Base-by-base conservation (phyloP, 129 eudicot species). In the Chrysanthemum seticuspe region DNA sequence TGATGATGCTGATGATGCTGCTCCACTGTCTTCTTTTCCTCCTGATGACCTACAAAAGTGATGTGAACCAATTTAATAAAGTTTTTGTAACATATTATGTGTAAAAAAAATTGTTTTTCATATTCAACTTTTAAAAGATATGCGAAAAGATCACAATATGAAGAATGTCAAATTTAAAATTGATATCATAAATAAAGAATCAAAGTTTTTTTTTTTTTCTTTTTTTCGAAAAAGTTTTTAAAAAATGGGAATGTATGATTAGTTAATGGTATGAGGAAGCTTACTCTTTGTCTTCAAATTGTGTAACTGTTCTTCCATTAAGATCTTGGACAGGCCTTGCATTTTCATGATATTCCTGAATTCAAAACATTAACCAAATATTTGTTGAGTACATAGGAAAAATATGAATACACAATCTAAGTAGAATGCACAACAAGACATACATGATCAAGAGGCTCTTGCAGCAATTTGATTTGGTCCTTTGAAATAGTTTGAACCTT, bases 241-340 rank as follows among this genome's bases (percentile, higher is more conserved):
- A 31, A 31, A 31, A 3, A 4, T 34, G 40, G 40, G 7, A n/a
- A 34, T 36, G 8, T 36, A 5, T 36, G 44, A 5, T 36, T 36
- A 36, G 8, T 36, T 36, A 36, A 63, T 4, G 67, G 6, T 14
- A 27, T 45, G 27, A 67, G 45, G 51, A 50, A 49, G 59, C 45
- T 50, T 57, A 67, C 79, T 45, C 68, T 45, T 27, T 18, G 29
- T 48, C 56, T 15, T 64, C 77, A 71, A 78, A 71, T 71, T 64
- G 65, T 45, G 60, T 69, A 27, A 88, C 34, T 76, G 44, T 15
- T 77, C 90, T 88, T 45, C 81, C 85, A 57, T 57, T 51, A 0
- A 47, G 60, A 0, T 4, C 16, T 65, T 85, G 91, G 65, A 76
- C 10, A 15, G 95, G 88, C 87, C 95, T 88, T 73, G 91, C 82